Evolutionary conservation across 2,329 filamentous ascomycete genomes (phyloP).

Genomic region (Penicillium hordei): DNA sequence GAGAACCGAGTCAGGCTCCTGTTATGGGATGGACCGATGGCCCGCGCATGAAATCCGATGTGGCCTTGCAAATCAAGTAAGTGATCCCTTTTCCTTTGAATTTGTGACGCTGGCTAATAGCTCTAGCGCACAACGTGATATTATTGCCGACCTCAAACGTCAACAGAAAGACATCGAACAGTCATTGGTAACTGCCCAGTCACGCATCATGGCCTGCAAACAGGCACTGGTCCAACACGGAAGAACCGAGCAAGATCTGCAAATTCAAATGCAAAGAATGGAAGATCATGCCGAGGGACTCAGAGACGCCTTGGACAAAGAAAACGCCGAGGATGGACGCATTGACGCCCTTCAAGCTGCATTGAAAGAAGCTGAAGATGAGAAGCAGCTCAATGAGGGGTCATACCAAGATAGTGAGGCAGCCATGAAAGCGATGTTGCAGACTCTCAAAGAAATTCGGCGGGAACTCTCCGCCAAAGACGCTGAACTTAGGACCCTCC

Average conservation of each 20-base stretch:
- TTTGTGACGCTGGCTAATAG: not conserved
- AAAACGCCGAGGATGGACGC: constrained; percentile 63
- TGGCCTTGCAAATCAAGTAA: constrained; percentile 63
- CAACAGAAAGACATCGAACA: constrained; percentile 57
- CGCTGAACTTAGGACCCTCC: constrained; percentile 34
- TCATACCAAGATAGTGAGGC: constrained; percentile 52
- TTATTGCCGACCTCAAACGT: constrained; percentile 53
- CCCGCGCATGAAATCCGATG: constrained; percentile 78
- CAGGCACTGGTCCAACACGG: constrained; percentile 53
- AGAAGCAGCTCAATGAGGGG: constrained; percentile 43
- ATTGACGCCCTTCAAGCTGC: constrained; percentile 60
- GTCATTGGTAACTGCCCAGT: constrained; percentile 50
- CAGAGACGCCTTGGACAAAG: constrained; percentile 62
- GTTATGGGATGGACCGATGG: constrained; percentile 54
- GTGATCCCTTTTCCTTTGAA: constrained; percentile 10
- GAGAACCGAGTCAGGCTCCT: constrained; percentile 53
- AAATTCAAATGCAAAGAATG: constrained; percentile 57
- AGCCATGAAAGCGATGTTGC: constrained; percentile 47
- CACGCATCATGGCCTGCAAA: constrained; percentile 52
- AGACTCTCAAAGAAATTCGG: constrained; percentile 36
- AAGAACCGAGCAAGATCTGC: constrained; percentile 50
- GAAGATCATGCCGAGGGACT: constrained; percentile 65
- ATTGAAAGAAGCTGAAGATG: constrained; percentile 58
- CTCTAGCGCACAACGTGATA: constrained; percentile 47
- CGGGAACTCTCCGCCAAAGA: constrained; percentile 40